These are phyloP conservation scores for Tremella fuciformis DNA, from an alignment of 768 basidiomycete genomes.

Conservation along the genomic window DNA sequence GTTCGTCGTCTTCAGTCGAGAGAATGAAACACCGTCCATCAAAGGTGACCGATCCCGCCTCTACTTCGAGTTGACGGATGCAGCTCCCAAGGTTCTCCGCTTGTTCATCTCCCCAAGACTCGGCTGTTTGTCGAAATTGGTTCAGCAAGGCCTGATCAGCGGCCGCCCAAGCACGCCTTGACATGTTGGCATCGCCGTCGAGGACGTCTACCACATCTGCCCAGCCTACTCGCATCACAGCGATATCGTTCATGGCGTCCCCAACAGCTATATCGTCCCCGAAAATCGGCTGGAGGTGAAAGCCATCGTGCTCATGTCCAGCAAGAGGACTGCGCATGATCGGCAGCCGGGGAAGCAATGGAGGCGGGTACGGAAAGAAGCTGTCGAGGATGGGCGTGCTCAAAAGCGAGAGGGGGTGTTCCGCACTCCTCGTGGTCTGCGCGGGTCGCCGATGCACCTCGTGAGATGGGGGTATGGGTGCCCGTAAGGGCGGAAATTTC, in stretches of 20 bases:
- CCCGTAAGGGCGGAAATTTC: slow-evolving; percentile 29
- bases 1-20: slow-evolving; percentile 6
- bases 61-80: slow-evolving; percentile 15
- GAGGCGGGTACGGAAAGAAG: slow-evolving; percentile 50
- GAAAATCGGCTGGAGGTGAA: slow-evolving; percentile 12
- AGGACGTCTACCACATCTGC: slow-evolving; percentile 41
- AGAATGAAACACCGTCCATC: slow-evolving; percentile 24
- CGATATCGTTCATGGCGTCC: slow-evolving; percentile 24
- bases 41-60: neutral
- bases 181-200: slow-evolving; percentile 21
- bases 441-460: slow-evolving; percentile 20
- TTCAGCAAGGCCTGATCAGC: slow-evolving; percentile 25
- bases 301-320: slow-evolving; percentile 17
- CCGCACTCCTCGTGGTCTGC: slow-evolving; percentile 10
- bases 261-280: neutral
- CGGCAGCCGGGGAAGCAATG: slow-evolving; percentile 35
- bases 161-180: slow-evolving; percentile 20
- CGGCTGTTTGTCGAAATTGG: slow-evolving; percentile 23
- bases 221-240: slow-evolving; percentile 36
- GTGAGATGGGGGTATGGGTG: slow-evolving; percentile 30
- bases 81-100: slow-evolving; percentile 14
- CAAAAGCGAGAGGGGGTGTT: slow-evolving; percentile 47
- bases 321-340: slow-evolving; percentile 18
- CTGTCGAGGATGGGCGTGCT: slow-evolving; percentile 45
- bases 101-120: slow-evolving; percentile 30